Conservation (phyloP, 106 monocot genomes). For the Dendrobium catenatum region DNA sequence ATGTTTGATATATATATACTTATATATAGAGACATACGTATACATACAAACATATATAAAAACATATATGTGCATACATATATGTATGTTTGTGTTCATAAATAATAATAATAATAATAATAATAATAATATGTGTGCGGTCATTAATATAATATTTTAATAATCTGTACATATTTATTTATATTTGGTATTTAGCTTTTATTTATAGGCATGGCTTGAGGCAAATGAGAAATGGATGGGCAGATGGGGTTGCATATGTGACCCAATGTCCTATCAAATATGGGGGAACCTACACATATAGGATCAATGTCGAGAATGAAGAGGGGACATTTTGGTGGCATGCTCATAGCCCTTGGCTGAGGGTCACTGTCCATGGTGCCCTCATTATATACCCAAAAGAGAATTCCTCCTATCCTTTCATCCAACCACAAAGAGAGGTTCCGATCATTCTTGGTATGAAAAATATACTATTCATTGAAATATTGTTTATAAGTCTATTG, state of each 20-base stretch:
- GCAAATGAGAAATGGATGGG: conserved; percentile 48
- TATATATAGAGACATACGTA: too few species aligned
- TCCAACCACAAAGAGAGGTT: conserved; percentile 11
- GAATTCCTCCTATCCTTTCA: background rate
- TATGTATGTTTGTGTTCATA: background rate
- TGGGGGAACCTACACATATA: conserved; percentile 12
- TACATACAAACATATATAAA: too few species aligned
- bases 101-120: background rate
- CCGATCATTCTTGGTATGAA: conserved; percentile 7
- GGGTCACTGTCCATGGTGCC: conserved; percentile 6
- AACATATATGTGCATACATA: background rate
- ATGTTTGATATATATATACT: too few species aligned
- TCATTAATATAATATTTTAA: background rate
- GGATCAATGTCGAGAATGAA: conserved; percentile 14
- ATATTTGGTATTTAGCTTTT: too few species aligned
- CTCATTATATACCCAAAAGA: conserved; percentile 7
- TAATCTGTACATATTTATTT: too few species aligned
- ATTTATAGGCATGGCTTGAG: conserved; percentile 43
- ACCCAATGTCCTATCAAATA: conserved; percentile 15
- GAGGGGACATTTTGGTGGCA: conserved; percentile 18
- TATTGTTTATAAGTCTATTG: too few species aligned
- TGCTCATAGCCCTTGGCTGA: conserved; percentile 1
- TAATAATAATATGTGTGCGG: background rate
- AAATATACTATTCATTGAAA: too few species aligned
- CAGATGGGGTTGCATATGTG: conserved; percentile 24